Evolutionary conservation across 2,329 filamentous ascomycete genomes (phyloP).

Genomic region (Stylonectria norvegica): DNA sequence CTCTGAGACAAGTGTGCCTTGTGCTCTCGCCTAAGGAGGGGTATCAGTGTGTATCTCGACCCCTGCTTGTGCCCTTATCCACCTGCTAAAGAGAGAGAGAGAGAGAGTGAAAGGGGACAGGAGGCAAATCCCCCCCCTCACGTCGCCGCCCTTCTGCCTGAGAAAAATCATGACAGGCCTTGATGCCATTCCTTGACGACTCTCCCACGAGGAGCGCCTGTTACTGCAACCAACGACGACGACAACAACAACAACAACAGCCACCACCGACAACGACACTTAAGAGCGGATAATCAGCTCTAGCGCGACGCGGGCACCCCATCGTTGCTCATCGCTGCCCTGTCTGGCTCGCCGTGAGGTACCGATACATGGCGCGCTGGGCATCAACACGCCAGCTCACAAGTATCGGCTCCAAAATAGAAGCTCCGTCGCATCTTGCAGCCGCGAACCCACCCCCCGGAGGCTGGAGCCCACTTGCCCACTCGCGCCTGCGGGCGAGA

Average conservation of each 20-base stretch:
- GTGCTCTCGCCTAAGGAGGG: conserved; percentile 8
- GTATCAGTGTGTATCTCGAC: conserved; percentile 1
- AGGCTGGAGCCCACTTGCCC: no score
- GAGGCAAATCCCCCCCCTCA: no score
- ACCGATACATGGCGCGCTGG: conserved; percentile 33
- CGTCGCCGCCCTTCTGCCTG: no score
- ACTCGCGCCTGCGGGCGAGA: conserved; percentile 9
- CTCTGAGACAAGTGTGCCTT: conserved; percentile 17
- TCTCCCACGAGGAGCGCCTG: no score
- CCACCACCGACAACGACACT: no score
- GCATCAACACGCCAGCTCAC: conserved; percentile 35
- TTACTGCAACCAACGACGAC: no score
- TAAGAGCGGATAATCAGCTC: no score
- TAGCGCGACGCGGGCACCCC: no score
- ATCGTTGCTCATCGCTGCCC: background rate
- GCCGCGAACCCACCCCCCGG: conserved; percentile 5
- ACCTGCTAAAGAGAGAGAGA: background rate
- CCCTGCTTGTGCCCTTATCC: conserved; percentile 1
- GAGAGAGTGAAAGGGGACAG: background rate
- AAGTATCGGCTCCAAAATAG: conserved; percentile 16
- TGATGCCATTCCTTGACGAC: no score
- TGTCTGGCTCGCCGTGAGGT: conserved; percentile 5
- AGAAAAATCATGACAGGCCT: no score
- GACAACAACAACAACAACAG: no score
- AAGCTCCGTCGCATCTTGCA: background rate